Percentiles rank a stretch among this genome's conserved stretches.
phyloP scores from a whole-genome alignment of 2,329 filamentous ascomycete species.

The Aspergillus sp. region DNA sequence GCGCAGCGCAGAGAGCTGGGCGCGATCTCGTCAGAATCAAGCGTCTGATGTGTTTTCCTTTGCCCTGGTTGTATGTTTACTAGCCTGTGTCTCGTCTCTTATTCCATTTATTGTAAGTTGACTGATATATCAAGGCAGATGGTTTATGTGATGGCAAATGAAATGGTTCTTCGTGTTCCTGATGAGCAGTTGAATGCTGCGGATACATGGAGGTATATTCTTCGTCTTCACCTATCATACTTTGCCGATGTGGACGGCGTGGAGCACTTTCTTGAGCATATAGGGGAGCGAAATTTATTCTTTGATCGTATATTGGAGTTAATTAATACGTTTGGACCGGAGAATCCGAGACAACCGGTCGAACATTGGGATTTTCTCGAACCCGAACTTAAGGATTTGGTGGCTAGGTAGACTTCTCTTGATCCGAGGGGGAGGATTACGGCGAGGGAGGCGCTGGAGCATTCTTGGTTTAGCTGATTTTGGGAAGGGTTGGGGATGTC shows the following conservation, averaged over 20 bases:
- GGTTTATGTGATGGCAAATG: conserved; percentile 32
- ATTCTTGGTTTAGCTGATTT: conserved; percentile 27
- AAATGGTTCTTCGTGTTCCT: conserved; percentile 31
- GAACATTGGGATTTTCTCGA: conserved; percentile 44
- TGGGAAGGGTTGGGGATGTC: too few relatives aligned
- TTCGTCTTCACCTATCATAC: conserved; percentile 47
- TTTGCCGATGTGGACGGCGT: conserved; percentile 41
- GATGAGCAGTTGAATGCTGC: conserved; percentile 22
- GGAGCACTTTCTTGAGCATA: conserved; percentile 43
- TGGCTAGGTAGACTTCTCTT: conserved; percentile 32
- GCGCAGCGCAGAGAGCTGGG: conserved; percentile 40
- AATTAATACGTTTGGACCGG: conserved; percentile 39
- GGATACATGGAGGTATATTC: conserved; percentile 28
- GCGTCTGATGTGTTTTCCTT: conserved; percentile 41
- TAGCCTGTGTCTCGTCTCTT: too few relatives aligned
- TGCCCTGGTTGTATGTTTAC: conserved; percentile 10
- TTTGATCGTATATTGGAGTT: conserved; percentile 41
- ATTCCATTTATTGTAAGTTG: too few relatives aligned
- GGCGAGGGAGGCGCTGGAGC: conserved; percentile 35
- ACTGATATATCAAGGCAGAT: conserved; percentile 11
- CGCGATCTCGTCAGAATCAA: conserved; percentile 30
- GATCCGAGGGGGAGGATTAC: conserved; percentile 32
- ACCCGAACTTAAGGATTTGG: conserved; percentile 31
- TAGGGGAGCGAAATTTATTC: conserved; percentile 44
- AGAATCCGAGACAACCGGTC: conserved; percentile 46